Evolutionary conservation across 2,329 filamentous ascomycete species (phyloP), one percentile per base, ranked within the genome.

Genomic region (Fusarium sp.): DNA sequence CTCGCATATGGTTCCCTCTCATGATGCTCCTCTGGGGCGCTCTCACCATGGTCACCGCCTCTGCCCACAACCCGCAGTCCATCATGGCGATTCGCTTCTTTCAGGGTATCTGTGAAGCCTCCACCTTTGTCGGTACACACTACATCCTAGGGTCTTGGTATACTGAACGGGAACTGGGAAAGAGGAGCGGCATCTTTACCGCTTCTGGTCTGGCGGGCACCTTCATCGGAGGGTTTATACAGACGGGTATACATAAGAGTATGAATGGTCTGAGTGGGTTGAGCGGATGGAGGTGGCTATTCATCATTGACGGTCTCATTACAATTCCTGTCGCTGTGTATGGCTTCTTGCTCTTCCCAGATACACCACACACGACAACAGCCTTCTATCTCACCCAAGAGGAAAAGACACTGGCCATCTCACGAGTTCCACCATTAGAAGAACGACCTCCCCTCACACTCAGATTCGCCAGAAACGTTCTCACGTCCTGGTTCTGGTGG

Each of bases 241-340:
- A 89, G 20, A 89, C 89, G 0, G 90, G 92, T 1, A 93, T 95
- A 64, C 89, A 90, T 5, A 65, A 74, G 1, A 80, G 79, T 50
- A 72, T 84, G 62, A 65, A 83, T 35, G 86, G 88, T 2, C 83
- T 83, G 3, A 81, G 82, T 22, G 92, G 91, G 0, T 82, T 93
- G 1, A 88, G 84, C 0, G 92, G 91, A 8, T 94, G 92, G 92
- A 84, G 90, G 4, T 93, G 91, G 92, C 84, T 93, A 0, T 94
- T 94, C 81, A 92, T 94, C 43, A 89, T 94, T 11, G 92, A 94
- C 78, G 92, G 92, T 2, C 84, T 87, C 2, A 86, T 84, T 2
- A 83, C 82, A 5, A 72, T 84, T 2, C 81, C 82, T 1, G 75
- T 84, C 7, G 83, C 82, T 2, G 18, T 82, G 0, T 81, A 81